A percentile compares a stretch with the other conserved stretches of the same genome.
These are phyloP conservation scores for Sistotremastrum niveocremeum DNA, from an alignment of 768 basidiomycete genomes.

Conservation along the genomic window DNA sequence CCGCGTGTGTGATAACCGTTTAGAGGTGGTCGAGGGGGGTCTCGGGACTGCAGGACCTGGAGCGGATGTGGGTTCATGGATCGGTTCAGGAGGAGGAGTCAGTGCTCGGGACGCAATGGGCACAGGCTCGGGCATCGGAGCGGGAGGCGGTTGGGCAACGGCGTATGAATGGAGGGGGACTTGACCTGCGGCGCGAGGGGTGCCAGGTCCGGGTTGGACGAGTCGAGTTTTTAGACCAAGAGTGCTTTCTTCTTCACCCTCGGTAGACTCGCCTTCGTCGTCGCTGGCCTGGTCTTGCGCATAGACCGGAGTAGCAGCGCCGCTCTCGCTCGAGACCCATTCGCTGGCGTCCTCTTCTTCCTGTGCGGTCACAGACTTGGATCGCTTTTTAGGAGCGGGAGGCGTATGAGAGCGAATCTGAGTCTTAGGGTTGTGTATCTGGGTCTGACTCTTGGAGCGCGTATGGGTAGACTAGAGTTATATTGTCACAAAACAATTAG, in stretches of 20 bases:
- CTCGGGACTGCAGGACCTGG: too few species aligned
- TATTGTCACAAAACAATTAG: too few species aligned
- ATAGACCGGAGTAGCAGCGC: conserved; percentile 50
- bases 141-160: conserved; percentile 1
- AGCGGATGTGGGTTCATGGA: too few species aligned
- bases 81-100: not conserved
- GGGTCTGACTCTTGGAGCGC: conserved; percentile 14
- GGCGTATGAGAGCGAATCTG: conserved; percentile 1
- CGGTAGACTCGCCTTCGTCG: conserved; percentile 13
- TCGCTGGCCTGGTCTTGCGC: conserved; percentile 24
- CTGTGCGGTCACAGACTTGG: conserved; percentile 1
- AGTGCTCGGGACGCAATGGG: not conserved
- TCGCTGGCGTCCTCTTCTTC: conserved; percentile 45
- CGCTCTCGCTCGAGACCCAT: conserved; percentile 71
- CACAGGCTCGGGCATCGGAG: not conserved
- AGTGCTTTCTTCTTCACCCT: conserved; percentile 10
- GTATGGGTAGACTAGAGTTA: too few species aligned
- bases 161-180: conserved; percentile 18
- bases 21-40: too few species aligned
- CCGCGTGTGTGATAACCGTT: too few species aligned
- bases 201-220: conserved; percentile 28
- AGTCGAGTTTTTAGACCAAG: conserved; percentile 18
- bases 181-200: conserved; percentile 39
- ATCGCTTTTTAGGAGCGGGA: not conserved
- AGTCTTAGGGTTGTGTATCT: conserved; percentile 8